phyloP scores from a whole-genome alignment of 768 basidiomycete genomes.

The Lactarius pseudohatsudake region DNA sequence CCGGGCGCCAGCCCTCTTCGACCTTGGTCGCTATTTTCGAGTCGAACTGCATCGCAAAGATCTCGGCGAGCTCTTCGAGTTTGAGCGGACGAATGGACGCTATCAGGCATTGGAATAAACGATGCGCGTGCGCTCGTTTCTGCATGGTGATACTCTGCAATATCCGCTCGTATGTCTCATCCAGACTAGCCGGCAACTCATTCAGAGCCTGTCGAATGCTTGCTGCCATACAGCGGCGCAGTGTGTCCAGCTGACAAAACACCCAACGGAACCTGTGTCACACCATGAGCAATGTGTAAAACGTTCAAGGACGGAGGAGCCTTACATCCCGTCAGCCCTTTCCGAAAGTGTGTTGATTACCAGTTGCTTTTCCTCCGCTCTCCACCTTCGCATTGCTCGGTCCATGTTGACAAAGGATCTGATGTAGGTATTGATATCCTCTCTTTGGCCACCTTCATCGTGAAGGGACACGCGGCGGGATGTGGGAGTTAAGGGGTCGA shows the following conservation, averaged over 20 bases:
- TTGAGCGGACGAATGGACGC: background rate
- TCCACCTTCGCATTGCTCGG: slow-evolving; percentile 8
- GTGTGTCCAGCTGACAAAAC: slow-evolving; percentile 1
- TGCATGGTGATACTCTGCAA: background rate
- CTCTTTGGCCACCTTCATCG: slow-evolving; percentile 6
- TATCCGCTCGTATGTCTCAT: slow-evolving; percentile 2
- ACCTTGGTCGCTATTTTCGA: background rate
- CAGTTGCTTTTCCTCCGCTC: slow-evolving; percentile 2
- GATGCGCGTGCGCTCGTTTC: slow-evolving; percentile 1
- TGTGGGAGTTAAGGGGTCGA: background rate
- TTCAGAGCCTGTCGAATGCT: background rate
- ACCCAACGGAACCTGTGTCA: slow-evolving; percentile 6
- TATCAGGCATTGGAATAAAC: slow-evolving; percentile 1
- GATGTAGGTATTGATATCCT: slow-evolving; percentile 6
- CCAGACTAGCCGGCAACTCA: background rate
- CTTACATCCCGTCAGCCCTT: slow-evolving; percentile 9
- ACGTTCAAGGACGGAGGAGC: background rate
- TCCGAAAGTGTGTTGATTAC: background rate
- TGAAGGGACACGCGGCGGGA: slow-evolving; percentile 1
- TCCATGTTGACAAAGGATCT: background rate
- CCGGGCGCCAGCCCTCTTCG: background rate
- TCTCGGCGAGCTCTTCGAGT: slow-evolving; percentile 10
- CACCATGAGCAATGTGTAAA: background rate
- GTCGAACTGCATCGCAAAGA: background rate
- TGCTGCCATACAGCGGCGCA: background rate